These are phyloP conservation scores for Populus euphratica DNA, from an alignment of 345 rosid species.

Conservation along the genomic window DNA sequence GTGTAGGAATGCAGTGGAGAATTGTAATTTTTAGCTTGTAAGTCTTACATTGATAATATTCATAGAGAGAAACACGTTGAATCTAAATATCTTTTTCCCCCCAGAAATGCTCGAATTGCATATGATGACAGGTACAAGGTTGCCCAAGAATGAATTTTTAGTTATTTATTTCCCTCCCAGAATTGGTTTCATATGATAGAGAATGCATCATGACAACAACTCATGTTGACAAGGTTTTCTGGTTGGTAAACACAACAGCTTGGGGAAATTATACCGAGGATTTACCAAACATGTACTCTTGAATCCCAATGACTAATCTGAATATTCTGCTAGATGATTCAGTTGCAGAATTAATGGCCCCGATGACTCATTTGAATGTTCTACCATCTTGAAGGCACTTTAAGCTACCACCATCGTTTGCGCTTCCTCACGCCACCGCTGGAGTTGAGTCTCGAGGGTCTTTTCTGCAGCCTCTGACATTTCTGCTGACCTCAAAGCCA, in stretches of 20 bases:
- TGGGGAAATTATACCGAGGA: neutral
- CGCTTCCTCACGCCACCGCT: constrained; percentile 45
- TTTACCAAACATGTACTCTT: neutral
- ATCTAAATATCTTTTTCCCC: neutral
- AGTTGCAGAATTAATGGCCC: neutral
- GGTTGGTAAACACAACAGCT: neutral
- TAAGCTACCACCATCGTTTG: neutral
- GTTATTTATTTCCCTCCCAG: no score
- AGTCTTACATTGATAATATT: neutral
- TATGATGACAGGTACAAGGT: no score
- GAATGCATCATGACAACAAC: no score
- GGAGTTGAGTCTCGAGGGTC: constrained; percentile 60
- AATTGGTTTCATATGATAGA: no score
- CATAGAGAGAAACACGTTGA: neutral
- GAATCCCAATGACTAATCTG: neutral
- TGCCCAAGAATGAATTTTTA: no score
- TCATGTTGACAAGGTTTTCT: neutral
- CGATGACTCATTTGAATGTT: neutral
- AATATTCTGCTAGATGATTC: neutral
- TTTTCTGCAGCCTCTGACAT: constrained; percentile 64
- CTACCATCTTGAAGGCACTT: neutral
- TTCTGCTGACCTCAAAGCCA: constrained; percentile 68
- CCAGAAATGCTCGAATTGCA: no score
- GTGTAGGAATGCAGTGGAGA: constrained; percentile 13
- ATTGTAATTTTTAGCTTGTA: neutral